Evolutionary conservation across 352 stramenopile genomes (phyloP).

Genomic region (Blastocystis sp.): DNA sequence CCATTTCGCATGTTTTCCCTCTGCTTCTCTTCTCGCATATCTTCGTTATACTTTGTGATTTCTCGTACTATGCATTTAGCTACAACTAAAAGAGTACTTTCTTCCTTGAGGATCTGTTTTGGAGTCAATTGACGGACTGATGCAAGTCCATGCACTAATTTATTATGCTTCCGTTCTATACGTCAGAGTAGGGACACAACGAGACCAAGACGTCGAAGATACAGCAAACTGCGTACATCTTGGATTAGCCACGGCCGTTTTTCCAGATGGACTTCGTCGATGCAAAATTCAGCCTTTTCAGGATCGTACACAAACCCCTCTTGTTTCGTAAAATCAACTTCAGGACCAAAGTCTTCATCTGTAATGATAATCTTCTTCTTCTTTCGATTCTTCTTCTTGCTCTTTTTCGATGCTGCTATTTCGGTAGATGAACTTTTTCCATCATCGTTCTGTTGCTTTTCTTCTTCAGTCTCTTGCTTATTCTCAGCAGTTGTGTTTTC

Average conservation of each 20-base stretch:
- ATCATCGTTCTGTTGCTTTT: neutral
- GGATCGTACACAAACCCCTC: conserved; percentile 47
- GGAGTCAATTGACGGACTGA: conserved; percentile 21
- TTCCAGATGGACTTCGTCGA: conserved; percentile 26
- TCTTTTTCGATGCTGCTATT: neutral
- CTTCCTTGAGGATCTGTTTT: conserved; percentile 54
- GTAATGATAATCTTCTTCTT: conserved; percentile 13
- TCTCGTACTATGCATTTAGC: conserved; percentile 14
- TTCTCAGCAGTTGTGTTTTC: neutral
- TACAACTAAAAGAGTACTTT: neutral
- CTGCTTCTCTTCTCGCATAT: conserved; percentile 46
- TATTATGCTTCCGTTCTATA: conserved; percentile 22
- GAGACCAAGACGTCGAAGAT: neutral
- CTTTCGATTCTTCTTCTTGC: neutral
- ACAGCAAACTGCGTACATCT: conserved; percentile 33
- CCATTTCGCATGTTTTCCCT: conserved; percentile 21
- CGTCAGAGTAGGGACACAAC: neutral
- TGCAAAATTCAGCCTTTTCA: conserved; percentile 2
- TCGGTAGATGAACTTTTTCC: neutral
- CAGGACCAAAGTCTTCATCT: conserved; percentile 46
- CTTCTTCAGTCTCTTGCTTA: neutral
- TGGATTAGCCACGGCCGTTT: conserved; percentile 24
- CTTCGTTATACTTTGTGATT: conserved; percentile 60
- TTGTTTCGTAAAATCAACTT: conserved; percentile 44
- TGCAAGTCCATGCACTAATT: conserved; percentile 39